phyloP scores from a whole-genome alignment of 2,329 filamentous ascomycete genomes.

The Capronia americana region DNA sequence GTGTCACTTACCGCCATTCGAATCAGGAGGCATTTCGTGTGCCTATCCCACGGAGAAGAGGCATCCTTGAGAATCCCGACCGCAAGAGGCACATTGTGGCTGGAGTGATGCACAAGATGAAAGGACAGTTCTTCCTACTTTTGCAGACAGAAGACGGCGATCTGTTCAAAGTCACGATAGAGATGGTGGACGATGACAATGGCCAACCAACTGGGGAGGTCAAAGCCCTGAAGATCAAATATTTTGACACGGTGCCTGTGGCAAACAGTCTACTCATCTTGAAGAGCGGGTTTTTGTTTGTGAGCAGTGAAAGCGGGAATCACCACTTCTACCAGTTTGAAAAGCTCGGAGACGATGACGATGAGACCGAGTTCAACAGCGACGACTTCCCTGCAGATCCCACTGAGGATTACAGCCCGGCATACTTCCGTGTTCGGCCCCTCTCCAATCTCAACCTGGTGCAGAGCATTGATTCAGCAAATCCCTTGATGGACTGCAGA shows the following conservation, averaged over 20 bases:
- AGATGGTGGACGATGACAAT: slow-evolving; percentile 82
- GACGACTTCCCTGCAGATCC: slow-evolving; percentile 81
- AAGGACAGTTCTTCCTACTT: slow-evolving; percentile 96
- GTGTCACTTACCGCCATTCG: slow-evolving; percentile 94
- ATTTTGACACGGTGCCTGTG: slow-evolving; percentile 94
- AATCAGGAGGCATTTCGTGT: slow-evolving; percentile 90
- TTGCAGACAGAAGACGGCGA: slow-evolving; percentile 98
- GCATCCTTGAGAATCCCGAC: slow-evolving; percentile 88
- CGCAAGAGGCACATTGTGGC: slow-evolving; percentile 85
- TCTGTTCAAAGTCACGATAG: slow-evolving; percentile 92
- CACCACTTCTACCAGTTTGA: slow-evolving; percentile 97
- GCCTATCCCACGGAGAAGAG: slow-evolving; percentile 83
- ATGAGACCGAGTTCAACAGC: slow-evolving; percentile 84
- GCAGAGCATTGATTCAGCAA: slow-evolving; percentile 85
- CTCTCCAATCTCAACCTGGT: slow-evolving; percentile 83
- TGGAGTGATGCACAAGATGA: slow-evolving; percentile 97
- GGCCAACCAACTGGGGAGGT: slow-evolving; percentile 83
- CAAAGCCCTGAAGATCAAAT: slow-evolving; percentile 85
- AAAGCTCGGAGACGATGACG: slow-evolving; percentile 93
- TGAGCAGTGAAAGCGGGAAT: slow-evolving; percentile 90
- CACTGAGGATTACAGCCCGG: slow-evolving; percentile 72
- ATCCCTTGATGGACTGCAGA: slow-evolving; percentile 88
- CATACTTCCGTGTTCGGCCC: slow-evolving; percentile 82
- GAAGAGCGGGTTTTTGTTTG: slow-evolving; percentile 94
- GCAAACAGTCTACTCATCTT: slow-evolving; percentile 88